Evolutionary conservation across 768 basidiomycete species (phyloP).

Genomic region (Boletus bicolor): DNA sequence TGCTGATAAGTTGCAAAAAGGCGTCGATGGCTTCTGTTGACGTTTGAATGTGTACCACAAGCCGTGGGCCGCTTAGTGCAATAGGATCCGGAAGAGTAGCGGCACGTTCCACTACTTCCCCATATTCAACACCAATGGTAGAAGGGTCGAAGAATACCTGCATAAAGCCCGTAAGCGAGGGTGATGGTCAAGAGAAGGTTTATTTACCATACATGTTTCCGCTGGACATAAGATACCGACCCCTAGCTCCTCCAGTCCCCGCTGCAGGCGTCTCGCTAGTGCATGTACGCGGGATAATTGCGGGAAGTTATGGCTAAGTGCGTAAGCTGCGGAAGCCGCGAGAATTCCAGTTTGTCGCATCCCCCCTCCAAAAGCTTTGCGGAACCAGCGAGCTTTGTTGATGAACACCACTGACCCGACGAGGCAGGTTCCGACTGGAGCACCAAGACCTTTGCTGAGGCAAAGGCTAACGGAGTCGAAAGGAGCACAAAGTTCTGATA

Average conservation of each 20-base stretch:
- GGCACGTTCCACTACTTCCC: conserved; percentile 65
- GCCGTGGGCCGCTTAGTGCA: conserved; percentile 61
- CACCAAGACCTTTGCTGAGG: conserved; percentile 95
- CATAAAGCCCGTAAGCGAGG: not conserved
- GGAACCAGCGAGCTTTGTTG: conserved; percentile 74
- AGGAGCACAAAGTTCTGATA: conserved; percentile 79
- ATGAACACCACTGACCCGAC: conserved; percentile 82
- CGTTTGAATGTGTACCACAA: conserved; percentile 92
- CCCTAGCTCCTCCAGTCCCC: conserved; percentile 69
- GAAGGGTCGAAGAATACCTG: conserved; percentile 84
- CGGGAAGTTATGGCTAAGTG: conserved; percentile 80
- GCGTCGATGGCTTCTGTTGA: conserved; percentile 76
- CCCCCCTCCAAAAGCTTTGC: conserved; percentile 93
- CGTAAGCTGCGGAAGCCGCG: conserved; percentile 81
- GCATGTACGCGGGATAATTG: conserved; percentile 70
- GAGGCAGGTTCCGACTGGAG: conserved; percentile 80
- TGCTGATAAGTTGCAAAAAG: conserved; percentile 58
- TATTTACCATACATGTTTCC: conserved; percentile 90
- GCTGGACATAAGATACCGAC: conserved; percentile 66
- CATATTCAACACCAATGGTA: conserved; percentile 62
- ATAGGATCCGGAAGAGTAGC: conserved; percentile 66
- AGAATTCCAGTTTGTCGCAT: conserved; percentile 92
- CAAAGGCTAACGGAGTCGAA: conserved; percentile 93
- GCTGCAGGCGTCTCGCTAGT: conserved; percentile 67
- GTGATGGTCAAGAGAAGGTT: not conserved